Evolutionary conservation across 2,329 filamentous ascomycete genomes (phyloP).

Genomic region (Pestalotiopsis sp.): DNA sequence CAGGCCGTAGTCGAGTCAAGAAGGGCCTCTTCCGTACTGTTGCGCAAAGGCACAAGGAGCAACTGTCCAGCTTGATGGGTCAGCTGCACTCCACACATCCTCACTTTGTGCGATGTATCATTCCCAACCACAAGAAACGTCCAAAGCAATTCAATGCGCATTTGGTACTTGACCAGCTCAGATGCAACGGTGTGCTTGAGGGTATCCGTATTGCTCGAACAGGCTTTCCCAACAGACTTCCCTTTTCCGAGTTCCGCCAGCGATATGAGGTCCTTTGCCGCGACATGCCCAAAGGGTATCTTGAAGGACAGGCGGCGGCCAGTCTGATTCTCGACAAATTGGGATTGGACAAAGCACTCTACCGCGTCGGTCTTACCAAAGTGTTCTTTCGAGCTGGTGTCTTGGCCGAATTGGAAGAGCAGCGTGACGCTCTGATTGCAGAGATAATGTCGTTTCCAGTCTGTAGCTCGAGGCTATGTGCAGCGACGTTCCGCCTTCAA

Average conservation of each 20-base stretch:
- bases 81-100: conserved; percentile 96
- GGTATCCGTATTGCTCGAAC: conserved; percentile 96
- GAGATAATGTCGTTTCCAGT: conserved; percentile 96
- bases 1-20: conserved; percentile 81
- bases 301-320: conserved; percentile 86
- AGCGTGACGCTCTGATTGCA: conserved; percentile 87
- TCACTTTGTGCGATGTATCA: conserved; percentile 95
- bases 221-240: conserved; percentile 90
- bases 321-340: conserved; percentile 88
- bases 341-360: conserved; percentile 80
- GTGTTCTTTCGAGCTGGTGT: conserved; percentile 98
- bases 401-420: conserved; percentile 93
- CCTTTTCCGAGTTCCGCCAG: conserved; percentile 92
- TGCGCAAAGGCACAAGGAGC: conserved; percentile 95
- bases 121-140: conserved; percentile 96
- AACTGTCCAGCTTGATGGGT: conserved; percentile 92
- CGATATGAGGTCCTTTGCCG: conserved; percentile 93
- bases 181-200: conserved; percentile 98
- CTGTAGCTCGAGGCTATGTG: conserved; percentile 84
- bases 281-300: conserved; percentile 84
- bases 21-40: conserved; percentile 97
- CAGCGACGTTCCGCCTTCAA: conserved; percentile 90
- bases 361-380: conserved; percentile 92
- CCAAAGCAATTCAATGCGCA: conserved; percentile 90
- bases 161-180: conserved; percentile 94